phyloP scores from a whole-genome alignment of 768 basidiomycete species.

The Mycena rebaudengoi region DNA sequence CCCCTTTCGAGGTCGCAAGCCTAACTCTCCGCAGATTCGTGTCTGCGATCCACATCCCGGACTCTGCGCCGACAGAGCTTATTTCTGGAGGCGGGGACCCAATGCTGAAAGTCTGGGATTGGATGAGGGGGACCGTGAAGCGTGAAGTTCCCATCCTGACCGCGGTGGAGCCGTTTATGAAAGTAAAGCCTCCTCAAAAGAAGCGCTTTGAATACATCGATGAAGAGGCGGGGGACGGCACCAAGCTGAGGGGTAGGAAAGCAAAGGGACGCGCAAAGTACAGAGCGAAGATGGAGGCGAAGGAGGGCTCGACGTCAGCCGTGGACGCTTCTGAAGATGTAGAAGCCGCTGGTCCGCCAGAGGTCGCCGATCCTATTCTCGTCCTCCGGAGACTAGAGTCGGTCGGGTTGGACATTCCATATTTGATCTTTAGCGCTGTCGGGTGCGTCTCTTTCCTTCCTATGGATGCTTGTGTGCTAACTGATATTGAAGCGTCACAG shows the following conservation, averaged over 20 bases:
- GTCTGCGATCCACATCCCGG: conserved; percentile 79
- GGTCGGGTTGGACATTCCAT: conserved; percentile 41
- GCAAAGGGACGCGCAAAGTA: conserved; percentile 24
- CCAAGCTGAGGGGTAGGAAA: conserved; percentile 25
- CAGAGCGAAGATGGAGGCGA: conserved; percentile 28
- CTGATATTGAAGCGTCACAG: conserved; percentile 62
- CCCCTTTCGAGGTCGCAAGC: not conserved
- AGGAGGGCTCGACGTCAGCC: conserved; percentile 24
- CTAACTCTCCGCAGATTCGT: conserved; percentile 66
- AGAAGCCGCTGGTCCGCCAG: conserved; percentile 11
- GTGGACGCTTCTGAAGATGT: not conserved
- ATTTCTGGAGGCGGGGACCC: conserved; percentile 92
- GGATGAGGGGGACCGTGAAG: conserved; percentile 67
- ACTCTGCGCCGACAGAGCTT: conserved; percentile 54
- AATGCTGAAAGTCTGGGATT: conserved; percentile 80
- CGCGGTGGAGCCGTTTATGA: conserved; percentile 58
- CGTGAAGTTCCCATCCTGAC: conserved; percentile 61
- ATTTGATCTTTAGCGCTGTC: conserved; percentile 72
- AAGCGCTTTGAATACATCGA: conserved; percentile 43
- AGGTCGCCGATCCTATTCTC: conserved; percentile 51
- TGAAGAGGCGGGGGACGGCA: conserved; percentile 38
- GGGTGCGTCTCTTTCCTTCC: conserved; percentile 59
- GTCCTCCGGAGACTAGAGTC: conserved; percentile 67
- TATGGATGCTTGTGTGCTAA: not conserved
- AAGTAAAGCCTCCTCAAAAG: conserved; percentile 42